Conservation (phyloP, 2,329 filamentous ascomycete species). For the Fusarium compactum region DNA sequence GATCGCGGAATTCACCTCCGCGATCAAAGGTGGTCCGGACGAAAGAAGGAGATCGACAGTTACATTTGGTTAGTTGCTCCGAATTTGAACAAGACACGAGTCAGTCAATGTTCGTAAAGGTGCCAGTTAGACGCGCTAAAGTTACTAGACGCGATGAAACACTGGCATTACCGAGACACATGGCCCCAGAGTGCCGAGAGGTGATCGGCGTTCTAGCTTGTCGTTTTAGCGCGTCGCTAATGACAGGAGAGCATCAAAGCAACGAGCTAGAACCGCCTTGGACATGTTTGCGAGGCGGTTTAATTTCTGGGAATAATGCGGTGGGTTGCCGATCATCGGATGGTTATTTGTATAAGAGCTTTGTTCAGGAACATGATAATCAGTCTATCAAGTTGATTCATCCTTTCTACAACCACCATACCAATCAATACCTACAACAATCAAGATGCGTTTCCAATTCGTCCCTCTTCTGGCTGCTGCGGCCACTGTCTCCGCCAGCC, state of each 20-base stretch:
- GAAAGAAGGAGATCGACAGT: background rate
- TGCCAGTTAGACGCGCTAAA: background rate
- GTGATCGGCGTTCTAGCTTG: background rate
- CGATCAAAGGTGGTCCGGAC: background rate
- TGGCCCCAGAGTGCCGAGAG: background rate
- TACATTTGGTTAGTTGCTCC: background rate
- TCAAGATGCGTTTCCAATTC: slow-evolving; percentile 6
- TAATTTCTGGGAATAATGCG: background rate
- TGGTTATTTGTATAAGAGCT: background rate
- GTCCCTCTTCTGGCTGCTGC: slow-evolving; percentile 1
- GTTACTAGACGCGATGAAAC: background rate
- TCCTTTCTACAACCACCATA: background rate
- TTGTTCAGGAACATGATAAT: background rate
- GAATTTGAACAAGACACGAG: background rate
- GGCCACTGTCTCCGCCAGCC: background rate
- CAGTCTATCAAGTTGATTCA: background rate
- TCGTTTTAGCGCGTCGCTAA: background rate
- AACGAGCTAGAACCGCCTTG: background rate
- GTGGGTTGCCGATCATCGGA: background rate
- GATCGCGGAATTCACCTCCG: background rate
- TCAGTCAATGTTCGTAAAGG: background rate
- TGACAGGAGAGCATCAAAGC: background rate
- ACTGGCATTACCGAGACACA: background rate
- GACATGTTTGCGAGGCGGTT: background rate
- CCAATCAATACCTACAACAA: background rate